phyloP scores from a whole-genome alignment of 179 eudicot species.

The Beta macrorhiza region DNA sequence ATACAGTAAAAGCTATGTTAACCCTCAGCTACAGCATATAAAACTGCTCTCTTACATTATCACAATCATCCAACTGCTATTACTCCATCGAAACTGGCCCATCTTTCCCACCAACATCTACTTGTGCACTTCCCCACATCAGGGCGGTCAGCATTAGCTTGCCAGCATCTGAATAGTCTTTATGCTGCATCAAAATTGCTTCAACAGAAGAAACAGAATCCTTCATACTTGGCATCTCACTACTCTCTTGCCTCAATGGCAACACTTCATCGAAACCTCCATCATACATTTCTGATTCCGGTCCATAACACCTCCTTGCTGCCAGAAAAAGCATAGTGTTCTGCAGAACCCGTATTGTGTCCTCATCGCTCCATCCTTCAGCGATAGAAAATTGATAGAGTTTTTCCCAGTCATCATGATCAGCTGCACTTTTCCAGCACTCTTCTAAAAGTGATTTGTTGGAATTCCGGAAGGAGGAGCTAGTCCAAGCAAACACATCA shows the following conservation, averaged over 20 bases:
- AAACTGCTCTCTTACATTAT: conserved; percentile 6
- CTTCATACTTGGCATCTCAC: conserved; percentile 33
- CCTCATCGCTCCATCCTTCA: conserved; percentile 91
- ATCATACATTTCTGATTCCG: conserved; percentile 53
- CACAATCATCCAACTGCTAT: not conserved
- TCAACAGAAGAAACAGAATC: conserved; percentile 67
- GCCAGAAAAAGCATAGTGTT: conserved; percentile 78
- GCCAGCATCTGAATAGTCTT: conserved; percentile 77
- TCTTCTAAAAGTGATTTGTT: conserved; percentile 77
- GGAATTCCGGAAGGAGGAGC: conserved; percentile 64
- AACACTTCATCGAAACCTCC: conserved; percentile 73
- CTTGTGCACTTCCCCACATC: conserved; percentile 53
- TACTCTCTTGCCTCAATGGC: conserved; percentile 61
- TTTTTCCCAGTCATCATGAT: conserved; percentile 84
- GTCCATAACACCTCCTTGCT: conserved; percentile 79
- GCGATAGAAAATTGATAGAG: conserved; percentile 53
- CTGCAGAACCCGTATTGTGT: conserved; percentile 43
- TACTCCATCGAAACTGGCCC: conserved; percentile 59
- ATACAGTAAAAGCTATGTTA: conserved; percentile 15
- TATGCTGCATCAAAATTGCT: conserved; percentile 83
- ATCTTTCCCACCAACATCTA: conserved; percentile 36
- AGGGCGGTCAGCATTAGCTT: conserved; percentile 81
- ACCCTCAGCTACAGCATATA: conserved; percentile 4
- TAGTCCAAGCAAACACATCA: conserved; percentile 91
- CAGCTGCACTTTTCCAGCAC: conserved; percentile 78